Base-by-base conservation (phyloP, 2,329 filamentous ascomycete species). In the Fusarium sp. region DNA sequence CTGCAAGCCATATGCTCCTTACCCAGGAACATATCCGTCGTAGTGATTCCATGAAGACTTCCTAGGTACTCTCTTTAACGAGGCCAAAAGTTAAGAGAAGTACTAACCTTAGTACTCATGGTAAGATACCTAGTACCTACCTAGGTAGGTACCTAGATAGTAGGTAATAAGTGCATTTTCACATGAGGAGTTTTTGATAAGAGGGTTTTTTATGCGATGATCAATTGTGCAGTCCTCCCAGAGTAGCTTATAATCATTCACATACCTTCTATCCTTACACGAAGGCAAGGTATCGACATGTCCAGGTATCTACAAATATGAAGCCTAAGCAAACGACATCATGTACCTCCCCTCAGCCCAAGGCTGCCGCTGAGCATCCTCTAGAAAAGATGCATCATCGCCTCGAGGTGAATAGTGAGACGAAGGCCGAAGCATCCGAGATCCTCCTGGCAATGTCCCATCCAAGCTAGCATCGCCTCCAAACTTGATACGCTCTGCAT, bases 341-440 rank as follows among this genome's bases (percentile, higher is more conserved):
- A 61, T 56, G 37, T 65, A 60, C 23, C 71, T 63, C 18, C 58
- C 68, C 18, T 69, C 71, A 17, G 58, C 36, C 59, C 58, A 66
- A 25, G 63, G 56, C n/a, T 69, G 53, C 17, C 60, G 71, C 37
- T 66, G 53, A 18, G 65, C 41, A 39, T 78, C 76, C 27, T 78
- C 77, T 39, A 80, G 39, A 15, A 67, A 66, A 23, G 75, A 76
- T 3, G 80, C 80, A 59, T 81, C 80, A 51, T 82, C 80, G 18
- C 80, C 80, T 10, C 77, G 74, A 4, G 80, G 80, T 18, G 79
- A 80, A 59, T 79, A 81, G 21, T 76, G 75, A 6, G 77, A 79
- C 15, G 71, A 72, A 13, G 77, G 74, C 20, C 69, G 73, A 21
- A 74, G 58, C 31, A 75, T 71, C 27, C 67, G 71, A 17, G 66